A percentile compares a stretch with the other conserved stretches of the same genome.
Evolutionary conservation across 2,329 filamentous ascomycete genomes (phyloP).

Genomic region (Teratosphaeria viscida): DNA sequence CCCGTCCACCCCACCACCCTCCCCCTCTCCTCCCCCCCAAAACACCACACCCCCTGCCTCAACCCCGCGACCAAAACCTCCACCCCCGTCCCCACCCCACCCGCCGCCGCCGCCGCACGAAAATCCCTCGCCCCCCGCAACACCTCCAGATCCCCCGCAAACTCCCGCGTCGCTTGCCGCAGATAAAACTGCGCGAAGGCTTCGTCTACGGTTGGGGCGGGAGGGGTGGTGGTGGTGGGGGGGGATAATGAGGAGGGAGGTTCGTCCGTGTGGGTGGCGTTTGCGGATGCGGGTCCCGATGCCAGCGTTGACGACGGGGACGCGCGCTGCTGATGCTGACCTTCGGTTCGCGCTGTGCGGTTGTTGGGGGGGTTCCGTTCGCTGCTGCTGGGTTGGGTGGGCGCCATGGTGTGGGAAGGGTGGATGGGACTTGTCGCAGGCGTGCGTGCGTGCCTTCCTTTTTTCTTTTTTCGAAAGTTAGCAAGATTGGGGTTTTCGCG

Average conservation of each 20-base stretch:
- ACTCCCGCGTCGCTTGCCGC: conserved; percentile 56
- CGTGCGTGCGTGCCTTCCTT: background rate
- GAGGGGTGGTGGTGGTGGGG: background rate
- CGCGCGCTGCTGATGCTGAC: background rate
- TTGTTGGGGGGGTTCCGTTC: conserved; percentile 4
- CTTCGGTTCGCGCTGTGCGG: conserved; percentile 17
- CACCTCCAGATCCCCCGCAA: conserved; percentile 64
- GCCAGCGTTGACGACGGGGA: too few relatives aligned
- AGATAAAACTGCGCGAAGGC: conserved; percentile 58
- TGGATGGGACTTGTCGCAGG: background rate
- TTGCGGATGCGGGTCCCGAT: too few relatives aligned
- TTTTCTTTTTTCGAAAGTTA: background rate
- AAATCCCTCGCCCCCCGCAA: conserved; percentile 61
- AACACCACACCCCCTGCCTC: conserved; percentile 56
- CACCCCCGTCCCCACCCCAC: conserved; percentile 44
- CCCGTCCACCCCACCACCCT: conserved; percentile 21
- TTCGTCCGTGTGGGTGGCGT: background rate
- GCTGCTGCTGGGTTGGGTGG: conserved; percentile 6
- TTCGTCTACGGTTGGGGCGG: conserved; percentile 10
- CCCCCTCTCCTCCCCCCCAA: conserved; percentile 44
- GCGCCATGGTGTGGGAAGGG: conserved; percentile 1
- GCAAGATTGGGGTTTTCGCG: background rate
- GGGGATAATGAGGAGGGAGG: conserved; percentile 2
- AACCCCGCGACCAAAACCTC: conserved; percentile 57
- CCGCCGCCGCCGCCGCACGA: conserved; percentile 33